Base-by-base conservation (phyloP, 2,329 filamentous ascomycete species). In the Byssochlamys sp. region DNA sequence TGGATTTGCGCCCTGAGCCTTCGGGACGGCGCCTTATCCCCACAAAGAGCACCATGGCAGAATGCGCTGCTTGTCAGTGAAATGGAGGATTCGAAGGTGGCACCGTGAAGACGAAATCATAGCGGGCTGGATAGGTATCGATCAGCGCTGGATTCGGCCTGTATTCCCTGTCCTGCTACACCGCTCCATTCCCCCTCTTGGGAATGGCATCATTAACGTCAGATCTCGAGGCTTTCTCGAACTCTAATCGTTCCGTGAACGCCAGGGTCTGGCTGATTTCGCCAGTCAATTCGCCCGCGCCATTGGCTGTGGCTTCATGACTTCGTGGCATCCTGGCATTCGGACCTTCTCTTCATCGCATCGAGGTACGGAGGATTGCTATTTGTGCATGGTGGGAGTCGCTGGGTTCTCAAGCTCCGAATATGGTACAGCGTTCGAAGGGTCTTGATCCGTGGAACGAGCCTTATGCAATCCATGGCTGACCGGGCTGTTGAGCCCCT, bases 291-390 rank as follows among this genome's bases (percentile, higher is more conserved):
- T 45, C 39, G 39, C 19, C 19, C 39, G 39, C 29, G 39, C 5
- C n/a, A 19, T 19, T 45, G 25, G 49, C 49, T 28, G 49, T 51
- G 49, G 49, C 49, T 51, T 51, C 49, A 28, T 51, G 49, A 24
- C 49, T 51, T 51, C 49, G 49, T 51, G 49, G 49, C 49, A 51
- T 51, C 25, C 49, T 51, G 25, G n/a, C 49, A 51, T 51, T 51
- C 27, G 49, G 49, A 51, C 11, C 49, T 51, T 26, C 49, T 26
- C 49, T 28, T 26, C 49, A 24, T 45, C 39, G 39, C 39, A 45
- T 45, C 39, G n/a, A 45, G 39, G 12, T 45, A 45, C 39, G 39
- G 39, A 45, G 39, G 39, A 45, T 45, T 45, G 9, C 39, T 45
- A 45, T 45, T 45, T 45, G 39, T 19, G n/a, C n/a, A 19, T n/a